Evolutionary conservation across 371 early-diverging fungal species (phyloP).

Genomic region (Rhizopus microsporus): DNA sequence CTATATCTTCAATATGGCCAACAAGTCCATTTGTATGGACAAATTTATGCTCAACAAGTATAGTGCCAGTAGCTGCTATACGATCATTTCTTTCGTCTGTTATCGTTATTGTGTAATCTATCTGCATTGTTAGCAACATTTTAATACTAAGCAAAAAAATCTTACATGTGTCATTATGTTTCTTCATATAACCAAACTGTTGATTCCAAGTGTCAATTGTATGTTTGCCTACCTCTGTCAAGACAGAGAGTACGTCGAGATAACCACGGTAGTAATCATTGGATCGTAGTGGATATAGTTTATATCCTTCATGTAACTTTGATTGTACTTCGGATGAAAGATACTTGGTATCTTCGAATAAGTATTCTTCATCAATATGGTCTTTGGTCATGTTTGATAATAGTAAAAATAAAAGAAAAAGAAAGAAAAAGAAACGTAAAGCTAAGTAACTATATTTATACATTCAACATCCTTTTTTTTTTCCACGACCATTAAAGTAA

Average conservation of each 20-base stretch:
- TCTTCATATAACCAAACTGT: conserved; percentile 71
- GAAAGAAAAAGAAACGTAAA: neutral
- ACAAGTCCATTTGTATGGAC: conserved; percentile 83
- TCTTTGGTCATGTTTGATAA: conserved; percentile 1
- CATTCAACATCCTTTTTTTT: neutral
- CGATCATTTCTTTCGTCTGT: conserved; percentile 64
- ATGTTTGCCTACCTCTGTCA: conserved; percentile 80
- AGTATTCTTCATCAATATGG: conserved; percentile 38
- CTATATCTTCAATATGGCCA: conserved; percentile 94
- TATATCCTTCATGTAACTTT: conserved; percentile 76
- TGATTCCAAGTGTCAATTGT: conserved; percentile 67
- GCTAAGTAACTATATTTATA: neutral
- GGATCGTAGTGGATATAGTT: conserved; percentile 79
- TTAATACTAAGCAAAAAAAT: conserved; percentile 2
- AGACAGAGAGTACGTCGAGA: conserved; percentile 65
- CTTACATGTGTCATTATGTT: conserved; percentile 78
- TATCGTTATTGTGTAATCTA: conserved; percentile 80
- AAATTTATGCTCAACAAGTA: conserved; percentile 96
- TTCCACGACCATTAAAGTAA: neutral
- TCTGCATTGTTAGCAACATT: neutral
- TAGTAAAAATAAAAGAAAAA: neutral
- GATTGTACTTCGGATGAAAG: conserved; percentile 79
- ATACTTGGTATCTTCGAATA: conserved; percentile 68
- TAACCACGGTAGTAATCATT: conserved; percentile 84
- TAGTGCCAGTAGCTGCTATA: conserved; percentile 93